A percentile compares a stretch with the other conserved stretches of the same genome.
Conservation (phyloP, 768 basidiomycete genomes). For the Suillus americanus region DNA sequence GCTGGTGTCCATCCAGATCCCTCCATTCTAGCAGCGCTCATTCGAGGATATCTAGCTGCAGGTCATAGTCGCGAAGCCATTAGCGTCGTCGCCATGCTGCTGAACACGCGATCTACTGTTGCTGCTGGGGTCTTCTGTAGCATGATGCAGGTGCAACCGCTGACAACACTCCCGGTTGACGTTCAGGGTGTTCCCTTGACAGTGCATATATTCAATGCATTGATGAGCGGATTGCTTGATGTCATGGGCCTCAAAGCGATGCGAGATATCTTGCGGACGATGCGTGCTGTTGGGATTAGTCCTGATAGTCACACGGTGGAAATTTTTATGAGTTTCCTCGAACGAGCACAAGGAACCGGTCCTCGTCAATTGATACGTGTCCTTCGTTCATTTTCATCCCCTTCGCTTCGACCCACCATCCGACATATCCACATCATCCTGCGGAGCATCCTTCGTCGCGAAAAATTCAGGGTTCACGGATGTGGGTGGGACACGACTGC, state of each 20-base stretch:
- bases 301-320: slow-evolving; percentile 57
- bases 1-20: slow-evolving; percentile 45
- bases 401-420: slow-evolving; percentile 46
- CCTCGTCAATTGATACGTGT: slow-evolving; percentile 49
- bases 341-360: slow-evolving; percentile 39
- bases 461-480: slow-evolving; percentile 45
- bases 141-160: slow-evolving; percentile 18
- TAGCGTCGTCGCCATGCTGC: slow-evolving; percentile 48
- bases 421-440: slow-evolving; percentile 59
- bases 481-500: slow-evolving; percentile 48
- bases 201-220: slow-evolving; percentile 58
- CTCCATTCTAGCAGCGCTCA: slow-evolving; percentile 49
- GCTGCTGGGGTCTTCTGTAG: slow-evolving; percentile 8
- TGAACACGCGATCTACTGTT: slow-evolving; percentile 29
- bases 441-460: slow-evolving; percentile 48
- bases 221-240: slow-evolving; percentile 50
- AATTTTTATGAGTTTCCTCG: slow-evolving; percentile 54
- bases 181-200: slow-evolving; percentile 36
- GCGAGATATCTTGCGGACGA: slow-evolving; percentile 48
- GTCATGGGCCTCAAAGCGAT: slow-evolving; percentile 50
- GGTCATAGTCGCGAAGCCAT: slow-evolving; percentile 52
- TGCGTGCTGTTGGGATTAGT: slow-evolving; percentile 49
- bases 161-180: slow-evolving; percentile 20
- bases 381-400: slow-evolving; percentile 46
- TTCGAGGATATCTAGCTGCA: slow-evolving; percentile 52